phyloP scores from a whole-genome alignment of 305 asterid species.

The Fraxinus floribunda region DNA sequence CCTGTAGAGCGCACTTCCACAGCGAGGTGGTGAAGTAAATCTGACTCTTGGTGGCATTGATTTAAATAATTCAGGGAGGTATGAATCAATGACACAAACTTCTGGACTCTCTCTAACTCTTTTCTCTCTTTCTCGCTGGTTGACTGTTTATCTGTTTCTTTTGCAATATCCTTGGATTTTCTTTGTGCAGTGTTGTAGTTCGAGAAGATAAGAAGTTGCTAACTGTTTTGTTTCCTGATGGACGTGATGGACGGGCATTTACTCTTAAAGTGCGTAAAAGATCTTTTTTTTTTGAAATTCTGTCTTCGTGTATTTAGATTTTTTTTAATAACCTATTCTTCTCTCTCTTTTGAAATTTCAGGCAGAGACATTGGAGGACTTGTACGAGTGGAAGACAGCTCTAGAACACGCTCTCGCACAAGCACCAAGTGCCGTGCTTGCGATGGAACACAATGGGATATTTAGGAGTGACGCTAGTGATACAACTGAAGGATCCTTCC shows the following conservation, averaged over 20 bases:
- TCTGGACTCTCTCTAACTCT: conserved; percentile 1
- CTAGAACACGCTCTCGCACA: conserved; percentile 93
- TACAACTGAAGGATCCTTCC: conserved; percentile 74
- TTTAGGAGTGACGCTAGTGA: conserved; percentile 78
- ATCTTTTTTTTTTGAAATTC: conserved; percentile 12
- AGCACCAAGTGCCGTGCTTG: conserved; percentile 96
- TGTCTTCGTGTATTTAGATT: neutral
- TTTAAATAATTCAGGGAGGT: conserved; percentile 97
- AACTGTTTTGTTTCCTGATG: conserved; percentile 95
- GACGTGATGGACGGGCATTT: conserved; percentile 97
- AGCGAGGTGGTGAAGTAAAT: conserved; percentile 95
- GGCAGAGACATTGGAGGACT: conserved; percentile 94
- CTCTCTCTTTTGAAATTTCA: conserved; percentile 35
- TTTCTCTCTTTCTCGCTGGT: neutral
- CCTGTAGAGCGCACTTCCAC: conserved; percentile 84
- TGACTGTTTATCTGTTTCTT: conserved; percentile 5
- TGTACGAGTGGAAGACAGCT: conserved; percentile 94
- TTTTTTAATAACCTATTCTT: conserved; percentile 14
- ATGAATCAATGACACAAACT: conserved; percentile 1
- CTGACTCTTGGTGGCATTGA: conserved; percentile 94
- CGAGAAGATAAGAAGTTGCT: conserved; percentile 94
- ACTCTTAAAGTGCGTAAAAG: conserved; percentile 73
- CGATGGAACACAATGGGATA: conserved; percentile 90
- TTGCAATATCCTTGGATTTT: conserved; percentile 22
- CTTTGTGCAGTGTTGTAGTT: conserved; percentile 77